Evolutionary conservation across 2,329 filamentous ascomycete genomes (phyloP).

Genomic region (Pseudocercospora fijiensis): DNA sequence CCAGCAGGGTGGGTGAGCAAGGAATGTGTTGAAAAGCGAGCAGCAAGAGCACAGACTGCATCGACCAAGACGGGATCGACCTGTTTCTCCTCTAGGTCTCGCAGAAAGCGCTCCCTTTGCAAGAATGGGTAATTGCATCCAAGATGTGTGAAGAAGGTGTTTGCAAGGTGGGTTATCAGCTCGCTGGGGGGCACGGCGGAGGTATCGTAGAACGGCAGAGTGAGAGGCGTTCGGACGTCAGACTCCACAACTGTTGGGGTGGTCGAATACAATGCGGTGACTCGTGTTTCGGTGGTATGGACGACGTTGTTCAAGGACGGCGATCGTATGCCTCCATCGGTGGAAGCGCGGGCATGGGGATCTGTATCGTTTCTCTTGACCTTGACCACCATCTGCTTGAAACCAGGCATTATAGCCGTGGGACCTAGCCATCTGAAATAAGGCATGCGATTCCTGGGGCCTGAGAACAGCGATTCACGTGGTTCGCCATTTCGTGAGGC

Average conservation of each 20-base stretch:
- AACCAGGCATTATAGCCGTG: constrained; percentile 86
- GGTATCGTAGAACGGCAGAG: constrained; percentile 71
- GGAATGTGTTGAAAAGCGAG: constrained; percentile 69
- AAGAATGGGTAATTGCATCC: constrained; percentile 86
- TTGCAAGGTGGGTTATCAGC: constrained; percentile 72
- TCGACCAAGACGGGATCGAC: constrained; percentile 84
- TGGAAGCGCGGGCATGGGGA: constrained; percentile 59
- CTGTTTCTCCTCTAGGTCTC: constrained; percentile 75
- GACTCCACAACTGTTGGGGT: constrained; percentile 33
- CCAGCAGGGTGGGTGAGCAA: constrained; percentile 46
- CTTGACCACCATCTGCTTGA: constrained; percentile 87
- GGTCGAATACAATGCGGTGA: constrained; percentile 26
- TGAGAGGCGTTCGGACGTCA: constrained; percentile 47
- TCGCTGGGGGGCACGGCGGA: constrained; percentile 70
- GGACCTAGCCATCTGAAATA: constrained; percentile 91
- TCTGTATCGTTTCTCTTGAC: constrained; percentile 66
- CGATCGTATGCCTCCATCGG: constrained; percentile 39
- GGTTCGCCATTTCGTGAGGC: constrained; percentile 16
- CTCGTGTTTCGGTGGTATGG: constrained; percentile 20
- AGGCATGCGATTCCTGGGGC: constrained; percentile 64
- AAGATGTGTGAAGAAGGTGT: constrained; percentile 77
- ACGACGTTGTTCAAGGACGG: constrained; percentile 27
- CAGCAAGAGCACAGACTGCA: constrained; percentile 77
- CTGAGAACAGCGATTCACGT: constrained; percentile 33
- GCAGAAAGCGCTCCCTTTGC: constrained; percentile 68